These are phyloP conservation scores for Penicillium canescens DNA, from an alignment of 495 filamentous ascomycete species.

Conservation along the genomic window DNA sequence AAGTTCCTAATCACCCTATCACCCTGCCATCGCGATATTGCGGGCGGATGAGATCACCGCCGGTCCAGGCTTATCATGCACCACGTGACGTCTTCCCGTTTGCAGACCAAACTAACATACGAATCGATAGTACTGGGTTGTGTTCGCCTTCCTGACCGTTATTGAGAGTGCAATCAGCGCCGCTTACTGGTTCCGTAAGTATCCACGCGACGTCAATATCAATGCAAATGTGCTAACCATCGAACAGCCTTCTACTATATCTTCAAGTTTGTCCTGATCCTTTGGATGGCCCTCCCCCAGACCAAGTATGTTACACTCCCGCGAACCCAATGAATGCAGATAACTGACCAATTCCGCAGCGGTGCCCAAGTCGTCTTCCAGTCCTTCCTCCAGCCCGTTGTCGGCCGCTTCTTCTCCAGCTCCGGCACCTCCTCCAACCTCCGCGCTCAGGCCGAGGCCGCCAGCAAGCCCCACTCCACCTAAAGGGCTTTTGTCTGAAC, in stretches of 20 bases:
- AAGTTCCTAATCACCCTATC: constrained; percentile 39
- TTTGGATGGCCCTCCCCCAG: constrained; percentile 96
- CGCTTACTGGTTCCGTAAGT: constrained; percentile 95
- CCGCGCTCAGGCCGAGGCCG: constrained; percentile 83
- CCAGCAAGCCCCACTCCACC: constrained; percentile 50
- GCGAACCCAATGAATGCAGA: not conserved
- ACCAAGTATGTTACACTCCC: constrained; percentile 67
- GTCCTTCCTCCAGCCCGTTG: constrained; percentile 87
- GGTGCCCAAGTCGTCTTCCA: constrained; percentile 96
- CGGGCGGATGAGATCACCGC: constrained; percentile 11
- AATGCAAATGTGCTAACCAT: constrained; percentile 6
- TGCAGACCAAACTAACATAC: constrained; percentile 11
- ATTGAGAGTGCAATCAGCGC: constrained; percentile 90
- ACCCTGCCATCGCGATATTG: constrained; percentile 1
- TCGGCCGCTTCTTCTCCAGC: constrained; percentile 83
- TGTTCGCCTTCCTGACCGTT: constrained; percentile 90
- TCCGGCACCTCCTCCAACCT: constrained; percentile 84
- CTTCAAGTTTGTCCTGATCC: constrained; percentile 95
- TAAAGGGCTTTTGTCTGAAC: constrained; percentile 16
- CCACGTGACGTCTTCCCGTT: constrained; percentile 23
- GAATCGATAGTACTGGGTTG: constrained; percentile 85
- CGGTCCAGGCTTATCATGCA: constrained; percentile 16
- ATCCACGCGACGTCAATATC: not conserved
- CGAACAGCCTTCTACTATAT: constrained; percentile 91
- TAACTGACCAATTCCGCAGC: constrained; percentile 50